phyloP scores from a whole-genome alignment of 2,329 filamentous ascomycete genomes.

The Cytospora mali region DNA sequence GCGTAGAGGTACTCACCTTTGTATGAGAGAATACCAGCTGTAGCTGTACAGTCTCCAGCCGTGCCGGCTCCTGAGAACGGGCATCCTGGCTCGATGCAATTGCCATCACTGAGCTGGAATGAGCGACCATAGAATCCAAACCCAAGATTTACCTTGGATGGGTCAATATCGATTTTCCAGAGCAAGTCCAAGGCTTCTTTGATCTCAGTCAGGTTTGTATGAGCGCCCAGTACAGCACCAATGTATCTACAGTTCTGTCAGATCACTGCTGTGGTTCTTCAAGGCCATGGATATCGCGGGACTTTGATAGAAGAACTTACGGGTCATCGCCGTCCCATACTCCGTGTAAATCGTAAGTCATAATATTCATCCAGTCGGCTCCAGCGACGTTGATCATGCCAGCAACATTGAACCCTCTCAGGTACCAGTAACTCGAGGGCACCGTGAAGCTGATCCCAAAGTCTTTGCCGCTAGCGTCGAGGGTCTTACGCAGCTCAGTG shows the following conservation, averaged over 20 bases:
- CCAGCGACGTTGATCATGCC: neutral
- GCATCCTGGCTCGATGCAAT: neutral
- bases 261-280: too few species aligned
- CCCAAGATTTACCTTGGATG: neutral
- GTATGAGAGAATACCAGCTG: constrained; percentile 1
- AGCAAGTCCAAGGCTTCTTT: constrained; percentile 12
- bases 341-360: constrained; percentile 10
- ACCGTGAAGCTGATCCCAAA: constrained; percentile 34
- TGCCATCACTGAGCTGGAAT: neutral
- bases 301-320: too few species aligned
- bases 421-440: constrained; percentile 36
- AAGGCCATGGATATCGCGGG: too few species aligned
- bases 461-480: constrained; percentile 26
- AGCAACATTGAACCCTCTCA: constrained; percentile 34
- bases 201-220: constrained; percentile 7
- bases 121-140: constrained; percentile 2
- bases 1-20: too few species aligned
- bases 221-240: constrained; percentile 21
- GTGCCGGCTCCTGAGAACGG: neutral
- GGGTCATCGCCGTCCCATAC: too few species aligned
- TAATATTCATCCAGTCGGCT: constrained; percentile 6
- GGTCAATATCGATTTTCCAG: neutral
- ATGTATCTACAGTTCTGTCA: neutral
- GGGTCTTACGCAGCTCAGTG: constrained; percentile 25
- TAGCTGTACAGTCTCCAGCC: neutral